phyloP scores from a whole-genome alignment of 164 flowering plant species.

The Cinnamomum micranthum region DNA sequence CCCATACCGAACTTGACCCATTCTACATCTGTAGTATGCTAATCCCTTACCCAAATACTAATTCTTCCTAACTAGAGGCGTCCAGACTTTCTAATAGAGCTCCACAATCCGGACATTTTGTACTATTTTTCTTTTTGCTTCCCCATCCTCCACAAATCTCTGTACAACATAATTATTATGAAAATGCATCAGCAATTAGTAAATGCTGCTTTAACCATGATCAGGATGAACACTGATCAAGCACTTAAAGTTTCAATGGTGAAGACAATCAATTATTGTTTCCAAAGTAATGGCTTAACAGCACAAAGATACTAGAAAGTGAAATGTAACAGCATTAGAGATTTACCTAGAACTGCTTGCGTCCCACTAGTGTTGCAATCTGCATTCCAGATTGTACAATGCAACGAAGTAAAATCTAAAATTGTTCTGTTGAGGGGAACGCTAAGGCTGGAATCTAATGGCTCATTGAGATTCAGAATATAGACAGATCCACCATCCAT shows the following conservation, averaged over 20 bases:
- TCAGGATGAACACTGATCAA: not conserved
- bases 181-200: not conserved
- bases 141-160: too few relatives aligned
- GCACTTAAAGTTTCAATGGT: not conserved
- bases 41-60: too few relatives aligned
- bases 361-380: conserved; percentile 46
- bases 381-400: conserved; percentile 77
- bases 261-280: not conserved
- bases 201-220: not conserved
- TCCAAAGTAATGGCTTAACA: not conserved
- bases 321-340: conserved; percentile 1
- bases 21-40: too few relatives aligned
- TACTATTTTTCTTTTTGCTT: too few relatives aligned
- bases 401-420: conserved; percentile 37
- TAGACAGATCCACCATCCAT: conserved; percentile 56
- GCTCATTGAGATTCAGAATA: conserved; percentile 41
- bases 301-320: not conserved
- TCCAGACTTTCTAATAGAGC: too few relatives aligned
- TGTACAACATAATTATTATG: too few relatives aligned
- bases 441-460: conserved; percentile 33
- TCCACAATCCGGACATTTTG: too few relatives aligned
- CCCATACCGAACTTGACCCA: too few relatives aligned
- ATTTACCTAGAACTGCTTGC: conserved; percentile 66
- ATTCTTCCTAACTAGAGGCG: too few relatives aligned
- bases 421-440: conserved; percentile 21